phyloP scores from a whole-genome alignment of 139 green algal species.

The Coelastrella sp. region DNA sequence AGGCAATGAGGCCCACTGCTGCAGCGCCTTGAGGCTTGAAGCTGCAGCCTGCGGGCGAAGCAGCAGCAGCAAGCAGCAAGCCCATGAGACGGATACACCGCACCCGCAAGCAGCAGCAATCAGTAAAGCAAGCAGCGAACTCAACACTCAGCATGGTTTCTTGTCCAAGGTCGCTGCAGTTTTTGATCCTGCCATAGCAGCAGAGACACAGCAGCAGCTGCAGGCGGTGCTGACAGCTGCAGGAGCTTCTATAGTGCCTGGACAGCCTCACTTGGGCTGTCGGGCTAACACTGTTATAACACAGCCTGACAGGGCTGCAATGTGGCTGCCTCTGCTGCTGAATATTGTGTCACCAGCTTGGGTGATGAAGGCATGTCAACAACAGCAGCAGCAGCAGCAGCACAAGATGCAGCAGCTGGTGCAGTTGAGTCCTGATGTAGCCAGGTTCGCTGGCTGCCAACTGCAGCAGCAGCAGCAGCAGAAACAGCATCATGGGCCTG shows the following conservation, averaged over 20 bases:
- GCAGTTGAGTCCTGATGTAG: not conserved
- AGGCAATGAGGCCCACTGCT: not conserved
- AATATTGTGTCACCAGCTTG: slow-evolving; percentile 30
- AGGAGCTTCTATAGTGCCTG: not conserved
- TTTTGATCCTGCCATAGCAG: slow-evolving; percentile 4
- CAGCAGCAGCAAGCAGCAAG: too few species aligned
- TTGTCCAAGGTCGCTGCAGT: not conserved
- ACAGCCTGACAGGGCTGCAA: not conserved
- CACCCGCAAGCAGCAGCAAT: not conserved
- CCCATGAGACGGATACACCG: too few species aligned
- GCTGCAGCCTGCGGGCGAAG: not conserved
- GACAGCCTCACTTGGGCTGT: slow-evolving; percentile 28
- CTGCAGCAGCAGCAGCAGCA: not conserved
- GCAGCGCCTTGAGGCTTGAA: not conserved
- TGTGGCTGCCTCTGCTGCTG: slow-evolving; percentile 37
- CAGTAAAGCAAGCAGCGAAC: not conserved
- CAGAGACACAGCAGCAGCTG: not conserved
- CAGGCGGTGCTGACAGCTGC: not conserved
- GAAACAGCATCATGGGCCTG: not conserved
- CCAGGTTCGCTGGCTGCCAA: not conserved
- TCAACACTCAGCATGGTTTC: not conserved
- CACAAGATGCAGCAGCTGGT: slow-evolving; percentile 11
- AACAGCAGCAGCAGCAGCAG: slow-evolving; percentile 19
- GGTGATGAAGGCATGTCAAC: not conserved
- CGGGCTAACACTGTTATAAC: slow-evolving; percentile 8